Evolutionary conservation across 805 yeast genomes (phyloP), one percentile per base, ranked within the genome.

Genomic region (Candida sithepensis): DNA sequence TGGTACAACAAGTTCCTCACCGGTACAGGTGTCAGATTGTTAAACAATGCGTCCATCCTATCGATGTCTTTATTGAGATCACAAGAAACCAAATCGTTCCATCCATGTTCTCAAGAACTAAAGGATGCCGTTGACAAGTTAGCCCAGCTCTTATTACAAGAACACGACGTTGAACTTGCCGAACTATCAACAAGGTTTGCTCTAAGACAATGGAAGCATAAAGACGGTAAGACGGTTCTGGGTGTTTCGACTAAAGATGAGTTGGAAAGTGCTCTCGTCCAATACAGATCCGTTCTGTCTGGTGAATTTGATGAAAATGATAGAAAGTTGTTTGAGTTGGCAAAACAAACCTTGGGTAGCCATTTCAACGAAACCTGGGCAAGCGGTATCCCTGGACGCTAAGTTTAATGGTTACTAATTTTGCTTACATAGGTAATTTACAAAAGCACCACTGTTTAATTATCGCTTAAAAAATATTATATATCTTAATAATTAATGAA

Each of bases 21-120:
- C 2, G 79, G 78, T 7, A 79, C 86, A 12, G 77, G 79, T 4
- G 71, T 90, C 26, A 71, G 74, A 48, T 64, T 73, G 51, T 64
- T 91, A n/a, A 66, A 83, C 61, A 88, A 87, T 62, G 97, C 92
- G 3, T 86, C 96, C 1, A 90, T 94, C 34, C 70, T 92, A 50
- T 81, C 91, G 46, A 91, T 91, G 98, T 87, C 96, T 3, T 65
- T 91, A 47, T 71, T 91, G 47, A 75, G 96, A 49, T 76, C 85
- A 0, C 82, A 74, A 21, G 70, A 74, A 30, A 84, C 96, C 0
- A 84, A 78, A 53, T 59, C 73, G 1, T 92, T 90, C 74, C 97
- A 91, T 59, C 97, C 97, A 0, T 94, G 88, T 3, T 68, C 83
- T 0, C 56, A 64, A 14, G 77, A 64, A n/a, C 69, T 91, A 51